phyloP scores from a whole-genome alignment of 345 rosid genomes.

The Citrus mangshanensis region DNA sequence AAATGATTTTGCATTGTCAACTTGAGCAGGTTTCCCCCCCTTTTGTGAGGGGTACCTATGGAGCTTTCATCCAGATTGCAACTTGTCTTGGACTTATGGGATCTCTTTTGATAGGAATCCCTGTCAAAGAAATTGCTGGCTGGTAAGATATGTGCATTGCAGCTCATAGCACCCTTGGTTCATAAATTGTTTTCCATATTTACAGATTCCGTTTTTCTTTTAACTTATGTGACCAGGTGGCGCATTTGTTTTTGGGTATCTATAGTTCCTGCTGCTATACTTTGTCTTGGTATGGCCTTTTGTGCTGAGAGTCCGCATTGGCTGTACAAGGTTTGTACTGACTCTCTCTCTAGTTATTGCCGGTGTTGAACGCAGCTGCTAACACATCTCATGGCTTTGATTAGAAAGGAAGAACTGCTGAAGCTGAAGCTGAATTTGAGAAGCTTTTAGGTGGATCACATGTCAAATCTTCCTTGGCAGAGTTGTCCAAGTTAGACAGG shows the following conservation, averaged over 20 bases:
- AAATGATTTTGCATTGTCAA: slow-evolving; percentile 13
- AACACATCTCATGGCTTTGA: slow-evolving; percentile 16
- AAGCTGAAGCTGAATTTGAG: slow-evolving; percentile 86
- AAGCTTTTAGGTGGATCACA: slow-evolving; percentile 80
- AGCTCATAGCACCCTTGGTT: background rate
- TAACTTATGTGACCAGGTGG: slow-evolving; percentile 59
- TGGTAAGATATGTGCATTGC: slow-evolving; percentile 47
- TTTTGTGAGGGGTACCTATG: slow-evolving; percentile 93
- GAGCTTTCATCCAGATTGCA: slow-evolving; percentile 92
- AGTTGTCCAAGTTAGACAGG: slow-evolving; percentile 70
- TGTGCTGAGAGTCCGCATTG: slow-evolving; percentile 93
- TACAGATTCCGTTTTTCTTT: background rate
- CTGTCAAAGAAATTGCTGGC: slow-evolving; percentile 70
- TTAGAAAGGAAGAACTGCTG: slow-evolving; percentile 80
- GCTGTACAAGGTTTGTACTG: slow-evolving; percentile 75
- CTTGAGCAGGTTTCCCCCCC: slow-evolving; percentile 80
- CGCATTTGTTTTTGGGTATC: slow-evolving; percentile 90
- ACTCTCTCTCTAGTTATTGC: background rate
- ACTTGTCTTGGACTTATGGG: slow-evolving; percentile 93
- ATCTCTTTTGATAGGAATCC: slow-evolving; percentile 80
- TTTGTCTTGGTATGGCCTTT: slow-evolving; percentile 71
- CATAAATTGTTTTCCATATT: background rate
- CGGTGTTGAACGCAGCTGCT: slow-evolving; percentile 3
- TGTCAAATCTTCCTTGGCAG: slow-evolving; percentile 74
- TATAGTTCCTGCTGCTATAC: slow-evolving; percentile 74